Evolutionary conservation across 2,329 filamentous ascomycete species (phyloP).

Genomic region (Chalaropsis ovoidea): DNA sequence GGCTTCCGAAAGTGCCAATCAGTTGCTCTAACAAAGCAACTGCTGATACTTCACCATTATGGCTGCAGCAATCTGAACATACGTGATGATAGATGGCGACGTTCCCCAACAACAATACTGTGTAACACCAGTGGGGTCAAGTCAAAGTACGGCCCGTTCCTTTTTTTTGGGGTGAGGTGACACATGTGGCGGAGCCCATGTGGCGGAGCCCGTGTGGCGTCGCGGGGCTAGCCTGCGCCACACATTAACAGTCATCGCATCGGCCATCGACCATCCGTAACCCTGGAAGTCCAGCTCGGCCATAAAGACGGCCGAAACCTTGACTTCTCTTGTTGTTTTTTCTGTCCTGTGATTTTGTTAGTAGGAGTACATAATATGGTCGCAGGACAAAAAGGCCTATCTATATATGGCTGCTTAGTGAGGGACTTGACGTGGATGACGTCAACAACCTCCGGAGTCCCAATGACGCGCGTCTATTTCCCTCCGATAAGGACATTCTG

Average conservation of each 20-base stretch:
- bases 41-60: background rate
- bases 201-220: background rate
- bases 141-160: too few species aligned
- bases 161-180: background rate
- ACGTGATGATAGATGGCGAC: too few species aligned
- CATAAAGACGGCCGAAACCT: too few species aligned
- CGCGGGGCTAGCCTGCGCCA: background rate
- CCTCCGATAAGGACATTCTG: background rate
- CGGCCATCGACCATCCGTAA: too few species aligned
- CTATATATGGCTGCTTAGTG: background rate
- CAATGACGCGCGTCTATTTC: background rate
- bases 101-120: too few species aligned
- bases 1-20: too few species aligned
- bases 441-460: background rate
- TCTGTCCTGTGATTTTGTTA: background rate
- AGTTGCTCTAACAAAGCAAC: background rate
- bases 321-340: too few species aligned
- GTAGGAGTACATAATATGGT: background rate
- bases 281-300: too few species aligned
- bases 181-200: background rate
- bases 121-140: too few species aligned
- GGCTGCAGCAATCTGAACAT: too few species aligned
- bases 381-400: background rate
- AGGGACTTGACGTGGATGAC: background rate
- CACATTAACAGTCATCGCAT: background rate